A percentile compares a stretch with the other conserved stretches of the same genome.
Evolutionary conservation across 2,329 filamentous ascomycete genomes (phyloP).

Genomic region (Zasmidium angulare): DNA sequence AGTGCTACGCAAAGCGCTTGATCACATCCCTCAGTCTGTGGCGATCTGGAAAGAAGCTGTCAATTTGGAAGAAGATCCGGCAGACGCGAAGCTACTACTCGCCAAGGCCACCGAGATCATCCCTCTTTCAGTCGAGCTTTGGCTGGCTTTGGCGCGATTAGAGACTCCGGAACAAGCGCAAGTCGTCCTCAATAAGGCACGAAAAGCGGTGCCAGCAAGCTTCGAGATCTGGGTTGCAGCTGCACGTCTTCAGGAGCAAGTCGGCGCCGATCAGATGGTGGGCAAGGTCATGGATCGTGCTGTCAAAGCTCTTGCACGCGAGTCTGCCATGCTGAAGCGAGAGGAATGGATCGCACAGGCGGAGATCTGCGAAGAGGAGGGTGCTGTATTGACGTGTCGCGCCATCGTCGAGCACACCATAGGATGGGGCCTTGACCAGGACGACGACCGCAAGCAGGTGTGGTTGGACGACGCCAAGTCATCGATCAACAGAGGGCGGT

Average conservation of each 20-base stretch:
- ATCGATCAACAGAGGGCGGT: slow-evolving; percentile 77
- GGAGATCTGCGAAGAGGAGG: slow-evolving; percentile 91
- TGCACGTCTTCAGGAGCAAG: slow-evolving; percentile 82
- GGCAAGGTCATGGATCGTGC: slow-evolving; percentile 90
- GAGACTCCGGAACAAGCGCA: slow-evolving; percentile 90
- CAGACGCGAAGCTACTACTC: slow-evolving; percentile 82
- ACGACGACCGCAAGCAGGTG: slow-evolving; percentile 91
- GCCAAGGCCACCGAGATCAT: slow-evolving; percentile 96
- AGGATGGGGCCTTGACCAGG: slow-evolving; percentile 89
- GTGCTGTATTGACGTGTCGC: slow-evolving; percentile 79
- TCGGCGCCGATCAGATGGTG: slow-evolving; percentile 75
- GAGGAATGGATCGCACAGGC: slow-evolving; percentile 97
- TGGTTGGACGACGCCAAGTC: slow-evolving; percentile 92
- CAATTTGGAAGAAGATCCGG: slow-evolving; percentile 87
- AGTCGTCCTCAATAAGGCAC: slow-evolving; percentile 90
- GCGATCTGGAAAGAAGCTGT: slow-evolving; percentile 98
- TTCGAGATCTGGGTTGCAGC: slow-evolving; percentile 97
- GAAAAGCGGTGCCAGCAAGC: slow-evolving; percentile 89
- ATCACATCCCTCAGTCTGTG: slow-evolving; percentile 91
- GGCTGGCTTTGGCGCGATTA: slow-evolving; percentile 87
- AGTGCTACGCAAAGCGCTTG: slow-evolving; percentile 85
- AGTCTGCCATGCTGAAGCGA: slow-evolving; percentile 93
- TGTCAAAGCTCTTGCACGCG: slow-evolving; percentile 81
- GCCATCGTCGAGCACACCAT: slow-evolving; percentile 91
- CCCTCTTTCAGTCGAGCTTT: slow-evolving; percentile 87